A percentile compares a stretch with the other conserved stretches of the same genome.
phyloP scores from a whole-genome alignment of 331 rosid species.

The Dryas integrifolia region DNA sequence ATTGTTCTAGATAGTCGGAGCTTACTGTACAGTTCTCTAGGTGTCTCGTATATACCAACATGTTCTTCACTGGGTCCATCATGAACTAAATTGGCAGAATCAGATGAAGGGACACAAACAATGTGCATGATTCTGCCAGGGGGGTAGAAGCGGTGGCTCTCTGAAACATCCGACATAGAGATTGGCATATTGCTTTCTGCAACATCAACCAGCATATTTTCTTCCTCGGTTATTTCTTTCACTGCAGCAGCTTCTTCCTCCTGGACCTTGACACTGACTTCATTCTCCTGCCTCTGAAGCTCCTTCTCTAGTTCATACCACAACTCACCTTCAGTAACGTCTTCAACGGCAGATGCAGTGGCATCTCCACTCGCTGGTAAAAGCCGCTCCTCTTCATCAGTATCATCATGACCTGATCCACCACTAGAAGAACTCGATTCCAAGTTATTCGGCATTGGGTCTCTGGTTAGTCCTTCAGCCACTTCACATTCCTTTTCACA shows the following conservation, averaged over 20 bases:
- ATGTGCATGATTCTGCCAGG: slow-evolving; percentile 95
- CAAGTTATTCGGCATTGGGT: slow-evolving; percentile 32
- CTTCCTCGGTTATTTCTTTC: slow-evolving; percentile 72
- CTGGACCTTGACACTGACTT: slow-evolving; percentile 38
- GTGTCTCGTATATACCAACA: slow-evolving; percentile 69
- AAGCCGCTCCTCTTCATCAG: slow-evolving; percentile 75
- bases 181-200: slow-evolving; percentile 57
- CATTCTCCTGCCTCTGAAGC: slow-evolving; percentile 59
- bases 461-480: slow-evolving; percentile 26
- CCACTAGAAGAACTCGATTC: slow-evolving; percentile 41
- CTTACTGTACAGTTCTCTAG: slow-evolving; percentile 82
- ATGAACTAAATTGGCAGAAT: slow-evolving; percentile 36
- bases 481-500: slow-evolving; percentile 42
- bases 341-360: slow-evolving; percentile 41
- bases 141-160: slow-evolving; percentile 74
- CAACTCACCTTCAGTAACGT: slow-evolving; percentile 70
- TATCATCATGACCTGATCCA: slow-evolving; percentile 64
- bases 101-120: slow-evolving; percentile 42
- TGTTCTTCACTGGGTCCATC: slow-evolving; percentile 50
- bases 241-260: slow-evolving; percentile 77
- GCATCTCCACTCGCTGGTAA: slow-evolving; percentile 42
- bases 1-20: slow-evolving; percentile 88
- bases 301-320: slow-evolving; percentile 87
- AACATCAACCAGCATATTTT: slow-evolving; percentile 56
- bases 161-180: slow-evolving; percentile 54